phyloP scores from a whole-genome alignment of 2,329 filamentous ascomycete species.

The Clonostachys rosea region DNA sequence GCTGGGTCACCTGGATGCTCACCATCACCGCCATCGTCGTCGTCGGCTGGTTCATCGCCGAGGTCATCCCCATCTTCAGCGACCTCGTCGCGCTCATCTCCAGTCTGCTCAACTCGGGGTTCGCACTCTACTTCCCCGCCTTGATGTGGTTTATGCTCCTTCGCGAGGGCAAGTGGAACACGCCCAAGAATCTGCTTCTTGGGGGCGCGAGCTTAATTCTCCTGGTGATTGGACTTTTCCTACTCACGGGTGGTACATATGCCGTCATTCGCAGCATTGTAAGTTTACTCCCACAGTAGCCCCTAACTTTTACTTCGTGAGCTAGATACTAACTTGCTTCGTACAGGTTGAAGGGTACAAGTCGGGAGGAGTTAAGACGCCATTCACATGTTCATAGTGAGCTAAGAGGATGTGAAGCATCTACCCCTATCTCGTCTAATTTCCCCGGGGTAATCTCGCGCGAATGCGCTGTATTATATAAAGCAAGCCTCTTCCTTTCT shows the following conservation, averaged over 20 bases:
- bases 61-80: constrained; percentile 68
- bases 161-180: constrained; percentile 12
- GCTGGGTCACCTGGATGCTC: constrained; percentile 47
- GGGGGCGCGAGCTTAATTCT: constrained; percentile 9
- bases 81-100: constrained; percentile 51
- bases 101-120: constrained; percentile 36
- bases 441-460: too few species aligned
- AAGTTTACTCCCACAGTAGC: constrained; percentile 1
- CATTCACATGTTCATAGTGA: too few species aligned
- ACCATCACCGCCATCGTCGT: constrained; percentile 51
- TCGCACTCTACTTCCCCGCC: constrained; percentile 30
- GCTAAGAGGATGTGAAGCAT: too few species aligned
- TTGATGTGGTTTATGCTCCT: constrained; percentile 31
- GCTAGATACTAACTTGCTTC: too few species aligned
- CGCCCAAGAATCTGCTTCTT: constrained; percentile 4
- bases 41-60: constrained; percentile 23
- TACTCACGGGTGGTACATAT: constrained; percentile 6
- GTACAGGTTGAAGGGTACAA: too few species aligned
- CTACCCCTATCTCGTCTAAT: too few species aligned
- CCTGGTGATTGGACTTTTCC: constrained; percentile 8
- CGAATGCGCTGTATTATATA: too few species aligned
- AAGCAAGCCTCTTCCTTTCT: too few species aligned
- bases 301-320: background rate
- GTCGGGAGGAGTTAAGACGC: too few species aligned
- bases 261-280: constrained; percentile 6